Percentiles rank a stretch among this genome's conserved stretches.
Conservation (phyloP, 805 yeast species). For the Candida orba region DNA sequence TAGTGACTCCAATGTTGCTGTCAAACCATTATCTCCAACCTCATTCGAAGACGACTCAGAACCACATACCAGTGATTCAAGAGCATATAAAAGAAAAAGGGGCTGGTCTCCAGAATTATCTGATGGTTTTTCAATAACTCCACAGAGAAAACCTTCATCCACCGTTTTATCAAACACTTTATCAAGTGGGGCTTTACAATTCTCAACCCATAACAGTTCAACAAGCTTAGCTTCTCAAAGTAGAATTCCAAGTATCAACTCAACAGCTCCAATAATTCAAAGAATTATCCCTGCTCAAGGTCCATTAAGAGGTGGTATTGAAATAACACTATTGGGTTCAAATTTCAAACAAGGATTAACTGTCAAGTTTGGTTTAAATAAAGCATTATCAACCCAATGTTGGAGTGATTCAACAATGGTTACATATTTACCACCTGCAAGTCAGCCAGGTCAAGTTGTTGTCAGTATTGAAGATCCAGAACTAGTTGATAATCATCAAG, state of each 20-base stretch:
- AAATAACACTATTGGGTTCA: conserved; percentile 82
- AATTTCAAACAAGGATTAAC: conserved; percentile 77
- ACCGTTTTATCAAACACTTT: conserved; percentile 21
- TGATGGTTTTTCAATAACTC: conserved; percentile 32
- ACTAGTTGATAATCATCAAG: conserved; percentile 10
- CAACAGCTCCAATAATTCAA: conserved; percentile 39
- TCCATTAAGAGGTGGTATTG: conserved; percentile 93
- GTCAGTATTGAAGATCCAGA: conserved; percentile 68
- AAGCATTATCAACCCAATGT: conserved; percentile 81
- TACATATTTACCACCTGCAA: conserved; percentile 88
- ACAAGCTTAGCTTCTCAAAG: conserved; percentile 9
- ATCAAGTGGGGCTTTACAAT: background rate
- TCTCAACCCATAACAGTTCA: conserved; percentile 8
- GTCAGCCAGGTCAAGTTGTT: conserved; percentile 82
- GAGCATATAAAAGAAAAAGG: conserved; percentile 43
- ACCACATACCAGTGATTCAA: conserved; percentile 32
- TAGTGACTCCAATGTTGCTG: conserved; percentile 15
- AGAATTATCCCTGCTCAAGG: conserved; percentile 94
- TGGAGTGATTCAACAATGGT: conserved; percentile 95
- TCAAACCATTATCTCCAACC: conserved; percentile 47
- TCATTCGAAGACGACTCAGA: conserved; percentile 58
- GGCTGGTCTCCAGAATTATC: conserved; percentile 28
- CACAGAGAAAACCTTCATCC: conserved; percentile 30
- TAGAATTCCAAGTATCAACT: conserved; percentile 5
- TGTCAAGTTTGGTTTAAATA: conserved; percentile 81